Evolutionary conservation across 2,329 filamentous ascomycete genomes (phyloP), one percentile per base, ranked within the genome.

Genomic region (Stagonosporopsis vannaccii): DNA sequence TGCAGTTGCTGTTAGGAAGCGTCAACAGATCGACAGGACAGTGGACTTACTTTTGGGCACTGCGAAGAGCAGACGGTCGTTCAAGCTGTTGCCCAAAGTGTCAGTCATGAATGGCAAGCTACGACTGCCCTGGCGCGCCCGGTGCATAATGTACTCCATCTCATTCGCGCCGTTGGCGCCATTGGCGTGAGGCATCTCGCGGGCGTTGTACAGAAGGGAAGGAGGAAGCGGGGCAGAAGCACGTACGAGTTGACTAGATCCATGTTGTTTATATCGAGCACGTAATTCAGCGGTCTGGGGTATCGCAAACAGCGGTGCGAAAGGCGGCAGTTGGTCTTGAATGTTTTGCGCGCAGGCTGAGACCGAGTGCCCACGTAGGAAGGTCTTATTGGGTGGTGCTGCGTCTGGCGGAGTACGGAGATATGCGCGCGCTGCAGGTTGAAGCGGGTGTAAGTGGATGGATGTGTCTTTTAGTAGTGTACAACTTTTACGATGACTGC

Each of bases 11-110:
- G 15, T 68, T 43, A 69, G 59, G 17, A 22, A 19, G 28, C n/a
- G n/a, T 20, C 25, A 22, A 35, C 4, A n/a, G 25, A 20, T 33
- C 2, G 11, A 28, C n/a, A 1, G 19, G 9, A 8, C 3, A 20
- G 33, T 26, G 46, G 51, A 87, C 90, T 82, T 81, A 93, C 92
- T 99, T 82, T 99, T 99, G 59, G 95, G 95, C n/a, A 99, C 91
- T 60, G 95, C 95, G 75, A 99, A 97, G 61, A 98, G 86, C 54
- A 98, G 85, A 65, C 95, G 90, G 73, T 94, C 93, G 83, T 95
- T 92, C 75, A 97, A 85, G 81, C 92, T 96, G 65, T 71, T 66
- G n/a, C 66, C 68, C 52, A 73, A 51, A 19, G 68, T 54, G 73
- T 77, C 71, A 77, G 75, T 78, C 65, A 78, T 61, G 63, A 67